Evolutionary conservation across 495 filamentous ascomycete species (phyloP).

Genomic region (Articulospora tetracladia): DNA sequence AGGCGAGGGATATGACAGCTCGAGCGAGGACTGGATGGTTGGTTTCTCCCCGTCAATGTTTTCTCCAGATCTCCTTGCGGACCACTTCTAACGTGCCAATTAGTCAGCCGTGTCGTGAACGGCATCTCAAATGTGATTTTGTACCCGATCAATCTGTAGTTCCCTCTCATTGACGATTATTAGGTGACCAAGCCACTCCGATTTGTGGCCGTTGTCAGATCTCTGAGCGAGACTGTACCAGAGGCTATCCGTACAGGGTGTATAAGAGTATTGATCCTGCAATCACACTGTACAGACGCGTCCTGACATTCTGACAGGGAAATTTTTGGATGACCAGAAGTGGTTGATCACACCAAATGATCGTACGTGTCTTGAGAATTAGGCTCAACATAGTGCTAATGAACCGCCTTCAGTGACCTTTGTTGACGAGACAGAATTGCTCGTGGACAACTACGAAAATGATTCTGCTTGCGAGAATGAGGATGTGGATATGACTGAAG

Average conservation of each 20-base stretch:
- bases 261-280: slow-evolving; percentile 9
- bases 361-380: slow-evolving; percentile 9
- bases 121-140: slow-evolving; percentile 21
- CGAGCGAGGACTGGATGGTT: slow-evolving; percentile 22
- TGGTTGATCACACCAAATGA: slow-evolving; percentile 20
- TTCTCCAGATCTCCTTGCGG: background rate
- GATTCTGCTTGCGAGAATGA: slow-evolving; percentile 10
- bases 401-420: slow-evolving; percentile 16
- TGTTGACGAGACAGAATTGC: slow-evolving; percentile 18
- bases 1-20: slow-evolving; percentile 12
- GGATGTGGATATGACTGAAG: background rate
- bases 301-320: slow-evolving; percentile 12
- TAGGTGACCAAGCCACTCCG: slow-evolving; percentile 21
- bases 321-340: slow-evolving; percentile 16
- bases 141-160: background rate
- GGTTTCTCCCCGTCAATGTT: background rate
- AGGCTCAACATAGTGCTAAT: background rate
- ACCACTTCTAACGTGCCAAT: background rate
- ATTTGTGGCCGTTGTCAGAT: slow-evolving; percentile 19
- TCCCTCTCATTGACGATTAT: background rate
- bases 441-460: slow-evolving; percentile 10
- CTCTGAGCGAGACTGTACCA: slow-evolving; percentile 15
- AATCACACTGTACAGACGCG: background rate
- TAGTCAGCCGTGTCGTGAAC: slow-evolving; percentile 19
- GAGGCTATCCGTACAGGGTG: slow-evolving; percentile 16